Conservation (phyloP, 1,139 yeast genomes). For the Yarrowia galli region DNA sequence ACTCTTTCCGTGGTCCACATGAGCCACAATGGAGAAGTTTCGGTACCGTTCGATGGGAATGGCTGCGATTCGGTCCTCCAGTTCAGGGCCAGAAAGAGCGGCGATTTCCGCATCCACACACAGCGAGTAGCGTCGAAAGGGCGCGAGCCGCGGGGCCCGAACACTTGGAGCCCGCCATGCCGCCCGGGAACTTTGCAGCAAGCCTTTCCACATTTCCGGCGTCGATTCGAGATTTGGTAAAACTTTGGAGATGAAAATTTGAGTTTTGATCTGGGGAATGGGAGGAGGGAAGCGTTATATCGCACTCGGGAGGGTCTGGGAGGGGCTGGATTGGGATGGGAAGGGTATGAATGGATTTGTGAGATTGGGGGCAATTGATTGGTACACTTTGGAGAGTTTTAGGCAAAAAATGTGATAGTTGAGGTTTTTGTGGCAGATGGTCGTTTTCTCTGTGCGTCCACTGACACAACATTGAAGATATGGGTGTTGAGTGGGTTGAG, state of each 20-base stretch:
- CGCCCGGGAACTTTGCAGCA: conserved; percentile 4
- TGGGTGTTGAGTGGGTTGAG: too few species aligned
- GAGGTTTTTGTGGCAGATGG: too few species aligned
- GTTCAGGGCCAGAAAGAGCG: conserved; percentile 40
- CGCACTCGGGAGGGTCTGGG: too few species aligned
- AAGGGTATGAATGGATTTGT: too few species aligned
- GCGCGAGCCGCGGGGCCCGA: not conserved
- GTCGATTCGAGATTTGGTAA: not conserved
- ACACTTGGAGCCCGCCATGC: not conserved
- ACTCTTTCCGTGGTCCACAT: conserved; percentile 98
- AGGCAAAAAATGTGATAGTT: too few species aligned
- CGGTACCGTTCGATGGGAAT: conserved; percentile 86
- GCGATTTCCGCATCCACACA: conserved; percentile 30
- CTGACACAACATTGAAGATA: too few species aligned
- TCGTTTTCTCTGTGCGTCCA: too few species aligned
- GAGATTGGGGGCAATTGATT: too few species aligned
- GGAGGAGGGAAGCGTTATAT: too few species aligned
- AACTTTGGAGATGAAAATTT: not conserved
- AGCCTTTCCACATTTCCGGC: conserved; percentile 16
- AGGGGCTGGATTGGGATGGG: too few species aligned
- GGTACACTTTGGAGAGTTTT: too few species aligned
- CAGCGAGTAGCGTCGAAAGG: conserved; percentile 8
- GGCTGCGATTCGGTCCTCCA: conserved; percentile 62
- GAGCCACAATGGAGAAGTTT: conserved; percentile 94
- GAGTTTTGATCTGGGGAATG: conserved; percentile 1